Base-by-base conservation (phyloP, 2,329 filamentous ascomycete genomes). In the Chaetomium strumarium region DNA sequence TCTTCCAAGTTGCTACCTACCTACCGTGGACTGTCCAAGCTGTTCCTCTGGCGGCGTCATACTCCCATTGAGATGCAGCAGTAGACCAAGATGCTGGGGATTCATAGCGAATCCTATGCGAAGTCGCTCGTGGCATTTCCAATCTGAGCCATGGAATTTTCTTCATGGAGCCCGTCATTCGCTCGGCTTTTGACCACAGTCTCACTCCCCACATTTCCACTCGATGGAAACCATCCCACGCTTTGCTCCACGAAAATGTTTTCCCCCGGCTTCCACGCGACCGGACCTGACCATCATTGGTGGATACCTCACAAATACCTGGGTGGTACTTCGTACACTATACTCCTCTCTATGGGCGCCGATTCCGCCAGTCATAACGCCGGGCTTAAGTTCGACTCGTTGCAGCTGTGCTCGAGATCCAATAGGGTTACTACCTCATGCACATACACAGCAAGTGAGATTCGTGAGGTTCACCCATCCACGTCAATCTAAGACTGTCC, bases 381-480 rank as follows among this genome's bases (percentile, higher is more conserved):
- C 41, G 55, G 46, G 53, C 44, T 49, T 49, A 34, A 44, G 20
- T 37, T 50, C 39, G 49, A 43, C 43, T 43, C 24, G 49, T 20
- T 53, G 39, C 46, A 56, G 30, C 12, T 19, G 16, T 29, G 30
- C 30, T 48, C 16, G 38, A 40, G 40, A 45, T 31, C 62, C 60
- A 63, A 63, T 63, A 46, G 56, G 59, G 53, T 53, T 24, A 29
- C 46, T 46, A 55, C 55, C 33, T 53, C 50, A 51, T n/a, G n/a
- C 7, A 8, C 5, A 14, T 2, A 37, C 12, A n/a, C 14, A 13
- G 24, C 24, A 24, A 7, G 58, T 60, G 57, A 55, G 48, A 34
- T 42, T 56, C 52, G 34, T 29, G 52, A 43, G 49, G 48, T 48
- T 51, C 52, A 51, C 52, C 48, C 37, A 13, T 20, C 46, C 46